These are phyloP conservation scores for Coniochaeta prunicola DNA, from an alignment of 2,329 filamentous ascomycete species.

Conservation along the genomic window DNA sequence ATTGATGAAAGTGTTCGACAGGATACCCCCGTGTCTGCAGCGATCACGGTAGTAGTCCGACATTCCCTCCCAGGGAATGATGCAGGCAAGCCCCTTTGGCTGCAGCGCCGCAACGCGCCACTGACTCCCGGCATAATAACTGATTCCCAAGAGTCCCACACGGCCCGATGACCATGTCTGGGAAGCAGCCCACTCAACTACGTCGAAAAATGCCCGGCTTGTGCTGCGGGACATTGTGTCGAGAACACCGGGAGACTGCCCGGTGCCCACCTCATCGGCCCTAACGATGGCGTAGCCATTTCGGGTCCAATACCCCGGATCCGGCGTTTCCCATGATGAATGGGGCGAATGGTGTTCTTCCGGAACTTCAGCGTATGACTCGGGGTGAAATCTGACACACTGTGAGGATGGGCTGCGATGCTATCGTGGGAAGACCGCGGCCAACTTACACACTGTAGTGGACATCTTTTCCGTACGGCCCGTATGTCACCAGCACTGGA, in stretches of 20 bases:
- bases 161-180: slow-evolving; percentile 32
- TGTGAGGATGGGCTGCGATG: neutral
- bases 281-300: slow-evolving; percentile 42
- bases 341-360: slow-evolving; percentile 38
- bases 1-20: slow-evolving; percentile 44
- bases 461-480: slow-evolving; percentile 63
- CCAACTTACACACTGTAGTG: slow-evolving; percentile 41
- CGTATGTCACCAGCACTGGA: slow-evolving; percentile 58
- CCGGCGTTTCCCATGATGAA: slow-evolving; percentile 46
- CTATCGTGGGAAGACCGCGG: neutral
- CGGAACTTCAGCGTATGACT: slow-evolving; percentile 36
- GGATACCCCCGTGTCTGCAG: slow-evolving; percentile 48
- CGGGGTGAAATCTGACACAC: slow-evolving; percentile 19
- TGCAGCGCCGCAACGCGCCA: slow-evolving; percentile 32
- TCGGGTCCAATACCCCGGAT: slow-evolving; percentile 41
- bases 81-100: slow-evolving; percentile 30
- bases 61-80: slow-evolving; percentile 36
- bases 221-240: slow-evolving; percentile 32
- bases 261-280: slow-evolving; percentile 32
- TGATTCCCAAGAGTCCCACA: slow-evolving; percentile 31
- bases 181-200: slow-evolving; percentile 32
- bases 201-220: slow-evolving; percentile 31
- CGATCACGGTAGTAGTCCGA: slow-evolving; percentile 40
- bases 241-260: slow-evolving; percentile 30
- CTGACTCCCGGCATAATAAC: slow-evolving; percentile 31